Evolutionary conservation across 1,284 basidiomycete genomes (phyloP).

Genomic region (Irpex rosettiformis): DNA sequence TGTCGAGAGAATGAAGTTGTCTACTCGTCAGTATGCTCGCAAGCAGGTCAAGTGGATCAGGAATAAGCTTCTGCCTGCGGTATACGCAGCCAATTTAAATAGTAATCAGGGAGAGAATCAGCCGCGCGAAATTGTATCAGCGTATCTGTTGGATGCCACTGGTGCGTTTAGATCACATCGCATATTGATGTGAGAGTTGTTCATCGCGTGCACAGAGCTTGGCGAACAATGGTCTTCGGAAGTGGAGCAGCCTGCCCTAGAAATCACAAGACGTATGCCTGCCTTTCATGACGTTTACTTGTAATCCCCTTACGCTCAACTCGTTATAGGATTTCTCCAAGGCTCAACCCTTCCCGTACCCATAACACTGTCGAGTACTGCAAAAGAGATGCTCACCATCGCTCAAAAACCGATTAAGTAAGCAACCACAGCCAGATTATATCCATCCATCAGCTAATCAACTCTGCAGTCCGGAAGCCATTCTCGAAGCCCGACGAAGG

Average conservation of each 20-base stretch:
- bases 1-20: conserved; percentile 79
- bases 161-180: conserved; percentile 37
- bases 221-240: conserved; percentile 56
- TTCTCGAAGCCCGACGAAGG: conserved; percentile 57
- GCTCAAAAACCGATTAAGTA: conserved; percentile 47
- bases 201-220: conserved; percentile 38
- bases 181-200: not conserved
- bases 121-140: conserved; percentile 28
- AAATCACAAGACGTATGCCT: conserved; percentile 39
- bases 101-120: conserved; percentile 15
- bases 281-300: not conserved
- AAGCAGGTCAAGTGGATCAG: conserved; percentile 91
- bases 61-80: conserved; percentile 84
- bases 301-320: conserved; percentile 5
- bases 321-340: conserved; percentile 57
- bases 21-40: conserved; percentile 91
- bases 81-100: conserved; percentile 46
- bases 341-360: conserved; percentile 56
- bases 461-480: conserved; percentile 47
- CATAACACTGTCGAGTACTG: conserved; percentile 45
- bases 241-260: conserved; percentile 48
- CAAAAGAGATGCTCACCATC: conserved; percentile 42
- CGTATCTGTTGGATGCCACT: conserved; percentile 76
- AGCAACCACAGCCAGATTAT: conserved; percentile 16
- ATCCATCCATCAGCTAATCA: not conserved